Conservation (phyloP, 345 rosid genomes). For the Heritiera littoralis region DNA sequence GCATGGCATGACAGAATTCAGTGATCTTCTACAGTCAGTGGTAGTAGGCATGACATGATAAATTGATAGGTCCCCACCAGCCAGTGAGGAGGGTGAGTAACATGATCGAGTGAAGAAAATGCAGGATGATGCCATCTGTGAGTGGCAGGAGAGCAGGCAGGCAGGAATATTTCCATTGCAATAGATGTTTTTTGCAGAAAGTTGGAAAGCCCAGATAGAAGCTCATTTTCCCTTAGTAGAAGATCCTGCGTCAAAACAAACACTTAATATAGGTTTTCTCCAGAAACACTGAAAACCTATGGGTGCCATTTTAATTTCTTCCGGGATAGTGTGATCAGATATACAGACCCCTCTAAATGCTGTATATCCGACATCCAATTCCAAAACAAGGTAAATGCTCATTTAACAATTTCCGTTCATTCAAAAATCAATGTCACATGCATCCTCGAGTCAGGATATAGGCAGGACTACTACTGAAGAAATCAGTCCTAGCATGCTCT, state of each 20-base stretch:
- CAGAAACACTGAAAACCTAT: slow-evolving; percentile 30
- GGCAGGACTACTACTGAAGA: neutral
- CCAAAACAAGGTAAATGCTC: slow-evolving; percentile 7
- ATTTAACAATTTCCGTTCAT: neutral
- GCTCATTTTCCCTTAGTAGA: slow-evolving; percentile 65
- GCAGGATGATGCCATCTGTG: slow-evolving; percentile 65
- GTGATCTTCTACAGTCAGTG: slow-evolving; percentile 54
- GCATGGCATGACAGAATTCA: slow-evolving; percentile 67
- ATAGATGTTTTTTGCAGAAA: slow-evolving; percentile 50
- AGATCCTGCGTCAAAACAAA: slow-evolving; percentile 94
- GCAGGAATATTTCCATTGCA: slow-evolving; percentile 55
- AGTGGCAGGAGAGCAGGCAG: slow-evolving; percentile 58
- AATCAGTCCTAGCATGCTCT: neutral
- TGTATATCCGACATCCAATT: slow-evolving; percentile 17
- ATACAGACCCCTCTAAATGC: slow-evolving; percentile 19
- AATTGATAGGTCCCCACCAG: slow-evolving; percentile 53
- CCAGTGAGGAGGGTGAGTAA: slow-evolving; percentile 54
- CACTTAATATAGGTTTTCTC: slow-evolving; percentile 53
- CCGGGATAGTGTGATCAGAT: slow-evolving; percentile 17
- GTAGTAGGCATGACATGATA: slow-evolving; percentile 50
- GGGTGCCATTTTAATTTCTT: slow-evolving; percentile 32
- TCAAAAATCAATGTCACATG: neutral
- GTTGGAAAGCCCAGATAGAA: slow-evolving; percentile 61
- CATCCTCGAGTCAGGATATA: neutral
- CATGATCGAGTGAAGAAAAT: slow-evolving; percentile 53